Evolutionary conservation across 2,329 filamentous ascomycete genomes (phyloP).

Genomic region (Rosellinia necatrix): DNA sequence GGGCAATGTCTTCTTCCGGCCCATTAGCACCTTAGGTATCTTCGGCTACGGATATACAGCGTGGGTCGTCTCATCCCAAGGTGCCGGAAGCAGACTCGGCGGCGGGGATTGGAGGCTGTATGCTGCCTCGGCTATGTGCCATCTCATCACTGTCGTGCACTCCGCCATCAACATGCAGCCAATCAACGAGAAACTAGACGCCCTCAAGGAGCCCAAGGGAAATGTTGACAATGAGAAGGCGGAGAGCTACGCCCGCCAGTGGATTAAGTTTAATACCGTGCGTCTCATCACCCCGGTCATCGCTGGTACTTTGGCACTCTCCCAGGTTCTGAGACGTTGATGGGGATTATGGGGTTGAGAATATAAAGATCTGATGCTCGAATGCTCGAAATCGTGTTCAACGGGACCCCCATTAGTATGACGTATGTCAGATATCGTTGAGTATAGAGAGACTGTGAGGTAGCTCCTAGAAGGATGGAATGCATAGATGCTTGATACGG

Average conservation of each 20-base stretch:
- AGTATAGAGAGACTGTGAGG: too few species aligned
- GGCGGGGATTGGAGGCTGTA: constrained; percentile 54
- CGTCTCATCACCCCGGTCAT: constrained; percentile 43
- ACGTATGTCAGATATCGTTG: too few species aligned
- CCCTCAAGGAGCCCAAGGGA: constrained; percentile 37
- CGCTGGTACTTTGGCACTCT: constrained; percentile 42
- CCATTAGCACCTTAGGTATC: constrained; percentile 54
- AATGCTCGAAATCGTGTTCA: too few species aligned
- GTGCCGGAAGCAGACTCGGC: constrained; percentile 31
- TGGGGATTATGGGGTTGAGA: too few species aligned
- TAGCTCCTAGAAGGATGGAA: too few species aligned
- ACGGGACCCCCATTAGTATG: too few species aligned
- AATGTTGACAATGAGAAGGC: constrained; percentile 36
- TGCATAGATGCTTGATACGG: too few species aligned
- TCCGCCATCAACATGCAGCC: constrained; percentile 57
- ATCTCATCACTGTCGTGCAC: constrained; percentile 53
- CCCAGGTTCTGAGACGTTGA: constrained; percentile 36
- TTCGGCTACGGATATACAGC: constrained; percentile 52
- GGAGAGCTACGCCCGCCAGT: constrained; percentile 41
- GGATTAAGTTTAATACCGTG: constrained; percentile 44
- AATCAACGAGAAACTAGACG: constrained; percentile 53
- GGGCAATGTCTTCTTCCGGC: constrained; percentile 56
- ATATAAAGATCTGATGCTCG: too few species aligned
- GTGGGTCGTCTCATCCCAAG: constrained; percentile 38
- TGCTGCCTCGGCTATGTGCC: constrained; percentile 48